phyloP scores from a whole-genome alignment of 306 rosid species.

The Casuarina equisetifolia region DNA sequence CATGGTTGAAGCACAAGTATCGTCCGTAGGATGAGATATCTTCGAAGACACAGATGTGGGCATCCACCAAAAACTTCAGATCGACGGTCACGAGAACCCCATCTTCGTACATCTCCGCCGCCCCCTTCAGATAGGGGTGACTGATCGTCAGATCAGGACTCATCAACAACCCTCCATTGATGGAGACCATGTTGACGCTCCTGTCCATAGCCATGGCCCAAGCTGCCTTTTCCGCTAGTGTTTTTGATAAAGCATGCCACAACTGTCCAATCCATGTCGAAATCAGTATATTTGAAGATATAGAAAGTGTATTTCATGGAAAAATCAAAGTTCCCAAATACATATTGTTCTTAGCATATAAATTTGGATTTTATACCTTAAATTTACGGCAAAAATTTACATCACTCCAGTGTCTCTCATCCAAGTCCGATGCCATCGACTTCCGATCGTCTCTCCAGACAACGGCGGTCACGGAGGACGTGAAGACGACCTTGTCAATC shows the following conservation, averaged over 20 bases:
- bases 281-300: no score
- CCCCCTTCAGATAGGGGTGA: slow-evolving; percentile 74
- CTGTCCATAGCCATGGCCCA: slow-evolving; percentile 96
- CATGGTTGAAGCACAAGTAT: slow-evolving; percentile 74
- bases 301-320: no score
- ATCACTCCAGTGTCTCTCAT: slow-evolving; percentile 79
- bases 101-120: slow-evolving; percentile 95
- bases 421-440: slow-evolving; percentile 48
- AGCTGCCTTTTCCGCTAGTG: slow-evolving; percentile 75
- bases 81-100: slow-evolving; percentile 84
- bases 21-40: slow-evolving; percentile 83
- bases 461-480: slow-evolving; percentile 75
- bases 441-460: slow-evolving; percentile 77
- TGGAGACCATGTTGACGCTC: slow-evolving; percentile 71
- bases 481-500: slow-evolving; percentile 72
- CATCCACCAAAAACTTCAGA: slow-evolving; percentile 51
- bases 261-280: slow-evolving; percentile 37
- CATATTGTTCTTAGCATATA: no score
- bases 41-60: slow-evolving; percentile 70
- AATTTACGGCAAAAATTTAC: slow-evolving; percentile 74
- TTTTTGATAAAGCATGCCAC: slow-evolving; percentile 93
- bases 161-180: slow-evolving; percentile 56
- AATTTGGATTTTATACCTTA: slow-evolving; percentile 46
- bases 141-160: slow-evolving; percentile 47
- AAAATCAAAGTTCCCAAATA: no score